Base-by-base conservation (phyloP, 2,329 filamentous ascomycete species). In the Microsporum ferrugineum region DNA sequence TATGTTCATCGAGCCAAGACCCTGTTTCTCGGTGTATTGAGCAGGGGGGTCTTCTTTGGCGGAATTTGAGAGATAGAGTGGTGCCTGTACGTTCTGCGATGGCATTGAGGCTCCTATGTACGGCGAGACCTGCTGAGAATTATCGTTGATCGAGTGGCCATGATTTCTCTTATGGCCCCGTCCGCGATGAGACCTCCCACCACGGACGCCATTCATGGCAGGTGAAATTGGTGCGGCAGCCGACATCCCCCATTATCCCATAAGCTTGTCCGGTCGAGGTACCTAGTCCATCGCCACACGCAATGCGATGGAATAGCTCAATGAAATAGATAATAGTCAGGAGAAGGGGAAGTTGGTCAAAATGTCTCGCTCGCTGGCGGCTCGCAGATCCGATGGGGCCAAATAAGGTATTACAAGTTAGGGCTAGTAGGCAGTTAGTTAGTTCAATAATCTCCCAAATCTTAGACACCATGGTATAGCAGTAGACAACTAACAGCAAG, bases 231-330 rank as follows among this genome's bases (percentile, higher is more conserved):
- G 29, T 49, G 41, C 47, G 41, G 57, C 17, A 23, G 17, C 57
- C 14, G 61, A 64, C 61, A 65, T 65, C 47, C 59, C 63, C 63
- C 63, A 66, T 66, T 53, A 63, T 62, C 60, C 43, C 51, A 57
- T 31, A 17, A 49, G 36, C 38, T 47, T 41, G 12, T 27, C 17
- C 55, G 38, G 17, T 34, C 27, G n/a, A 57, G 27, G 10, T 57
- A 29, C 5, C 39, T 57, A 57, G 36, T 27, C 10, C 55, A 57
- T 57, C 39, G 55, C 55, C 34, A 14, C 55, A 41, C 14, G 34
- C 38, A 39, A n/a, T 10, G 23, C 39, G 34, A 55, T 55, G 31
- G 27, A 10, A 8, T 8, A 8, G 45, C 31, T 31, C 23, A 31
- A 51, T 31, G 23, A 7, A 23, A 23, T 23, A 23, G 17, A 23